Percentiles rank a stretch among this genome's conserved stretches.
Evolutionary conservation across 371 early-diverging fungal genomes (phyloP).

Genomic region (Zopfochytrium polystomum): DNA sequence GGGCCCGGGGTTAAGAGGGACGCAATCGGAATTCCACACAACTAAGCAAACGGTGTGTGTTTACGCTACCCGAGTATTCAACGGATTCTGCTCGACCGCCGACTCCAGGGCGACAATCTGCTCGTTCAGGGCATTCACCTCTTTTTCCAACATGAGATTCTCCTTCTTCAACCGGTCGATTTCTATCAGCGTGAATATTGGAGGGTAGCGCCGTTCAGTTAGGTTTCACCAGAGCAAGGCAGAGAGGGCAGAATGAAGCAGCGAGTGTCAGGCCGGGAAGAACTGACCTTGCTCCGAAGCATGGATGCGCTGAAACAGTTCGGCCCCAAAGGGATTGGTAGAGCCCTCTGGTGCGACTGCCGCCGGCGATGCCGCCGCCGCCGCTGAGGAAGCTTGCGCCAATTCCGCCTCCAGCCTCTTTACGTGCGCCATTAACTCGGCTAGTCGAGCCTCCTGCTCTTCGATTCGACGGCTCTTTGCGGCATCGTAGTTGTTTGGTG

Average conservation of each 20-base stretch:
- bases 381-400: too few species aligned
- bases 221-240: not conserved
- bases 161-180: slow-evolving; percentile 25
- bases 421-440: too few species aligned
- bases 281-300: not conserved
- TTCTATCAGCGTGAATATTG: slow-evolving; percentile 1
- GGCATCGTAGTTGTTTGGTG: too few species aligned
- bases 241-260: not conserved
- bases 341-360: not conserved
- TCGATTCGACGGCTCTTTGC: too few species aligned
- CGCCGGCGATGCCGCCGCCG: too few species aligned
- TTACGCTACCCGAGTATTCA: too few species aligned
- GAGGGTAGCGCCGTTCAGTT: not conserved
- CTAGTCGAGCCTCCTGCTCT: too few species aligned
- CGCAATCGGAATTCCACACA: not conserved
- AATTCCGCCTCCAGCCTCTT: too few species aligned
- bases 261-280: not conserved
- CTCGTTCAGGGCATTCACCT: slow-evolving; percentile 25
- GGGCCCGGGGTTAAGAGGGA: too few species aligned
- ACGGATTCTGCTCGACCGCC: slow-evolving; percentile 60
- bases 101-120: slow-evolving; percentile 52
- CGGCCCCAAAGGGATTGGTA: not conserved
- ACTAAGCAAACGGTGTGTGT: too few species aligned
- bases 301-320: not conserved
- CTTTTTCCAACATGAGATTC: slow-evolving; percentile 33